Evolutionary conservation across 2,329 filamentous ascomycete genomes (phyloP).

Genomic region (Westerdykella aurantiaca): DNA sequence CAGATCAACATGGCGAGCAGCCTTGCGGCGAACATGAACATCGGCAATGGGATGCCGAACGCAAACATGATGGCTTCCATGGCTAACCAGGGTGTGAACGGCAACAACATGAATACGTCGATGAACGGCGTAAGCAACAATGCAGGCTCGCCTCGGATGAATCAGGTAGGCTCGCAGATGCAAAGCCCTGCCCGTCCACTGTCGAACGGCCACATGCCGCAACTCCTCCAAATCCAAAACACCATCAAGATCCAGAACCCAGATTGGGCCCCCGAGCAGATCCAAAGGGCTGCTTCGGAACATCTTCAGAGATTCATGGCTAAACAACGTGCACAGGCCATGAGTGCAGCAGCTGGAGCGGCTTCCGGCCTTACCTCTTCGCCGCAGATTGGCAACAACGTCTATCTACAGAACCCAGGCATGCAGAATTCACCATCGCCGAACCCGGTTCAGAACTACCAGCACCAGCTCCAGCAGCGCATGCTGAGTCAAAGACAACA

Average conservation of each 20-base stretch:
- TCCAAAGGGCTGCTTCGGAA: conserved; percentile 31
- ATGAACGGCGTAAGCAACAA: conserved; percentile 34
- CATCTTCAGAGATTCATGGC: conserved; percentile 28
- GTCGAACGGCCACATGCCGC: conserved; percentile 32
- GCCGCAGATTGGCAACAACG: conserved; percentile 31
- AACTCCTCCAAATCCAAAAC: conserved; percentile 29
- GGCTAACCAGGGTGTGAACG: conserved; percentile 15
- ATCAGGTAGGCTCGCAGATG: conserved; percentile 26
- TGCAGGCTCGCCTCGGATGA: conserved; percentile 31
- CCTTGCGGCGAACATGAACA: conserved; percentile 26
- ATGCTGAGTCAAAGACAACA: conserved; percentile 31
- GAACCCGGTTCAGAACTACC: conserved; percentile 33
- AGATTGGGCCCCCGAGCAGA: conserved; percentile 31
- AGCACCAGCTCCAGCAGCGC: conserved; percentile 35
- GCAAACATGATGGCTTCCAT: conserved; percentile 32
- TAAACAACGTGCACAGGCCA: conserved; percentile 32
- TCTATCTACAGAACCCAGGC: conserved; percentile 29
- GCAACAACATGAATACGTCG: conserved; percentile 11
- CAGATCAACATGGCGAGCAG: conserved; percentile 35
- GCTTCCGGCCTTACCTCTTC: conserved; percentile 26
- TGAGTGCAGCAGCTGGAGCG: conserved; percentile 33
- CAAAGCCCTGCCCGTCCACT: conserved; percentile 25
- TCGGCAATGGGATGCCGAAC: conserved; percentile 30
- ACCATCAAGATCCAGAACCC: conserved; percentile 31
- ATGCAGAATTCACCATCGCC: conserved; percentile 26